Base-by-base conservation (phyloP, 73 alveolate genomes). In the Urostyla sp. region DNA sequence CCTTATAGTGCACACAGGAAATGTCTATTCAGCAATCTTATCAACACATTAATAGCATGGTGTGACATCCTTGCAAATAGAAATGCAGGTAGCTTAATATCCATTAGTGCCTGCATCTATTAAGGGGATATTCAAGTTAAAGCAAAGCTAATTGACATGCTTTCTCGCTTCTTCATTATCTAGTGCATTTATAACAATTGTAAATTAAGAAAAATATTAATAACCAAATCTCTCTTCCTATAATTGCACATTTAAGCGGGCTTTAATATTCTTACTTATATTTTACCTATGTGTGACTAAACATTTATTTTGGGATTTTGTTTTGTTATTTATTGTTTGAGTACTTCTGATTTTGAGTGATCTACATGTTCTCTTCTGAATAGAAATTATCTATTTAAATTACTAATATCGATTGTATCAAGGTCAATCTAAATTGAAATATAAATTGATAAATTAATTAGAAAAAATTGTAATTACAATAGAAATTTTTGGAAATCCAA, bases 331-430 rank as follows among this genome's bases (percentile, higher is more conserved):
- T 89, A 63, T 72, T 85, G 82, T 4, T 63, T 90, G 18, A 98
- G 97, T 31, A 75, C 90, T 57, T 83, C 94, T 26, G 98, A 80
- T 89, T 97, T 97, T 30, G 95, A 90, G 80, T 86, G 84, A 35
- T 97, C 98, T 38, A 97, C 98, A 58, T 96, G 94, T 38, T 91
- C 94, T 61, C 92, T 90, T 60, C 98, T 96, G 87, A 98, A 98
- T 43, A 98, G 90, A 80, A 98, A 98, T 88, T 98, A 98, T 35
- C 99, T 81, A 75, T 97, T 98, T 51, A 98, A 79, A 89, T 98
- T 98, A 79, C 99, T 95, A 50, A 93, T 90, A 77, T 98, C 99
- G 67, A 98, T 97, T 20, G 98, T 95, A 87, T 98, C 99, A 84
- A 96, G 86, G 82, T 98, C 99, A 30, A 95, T 83, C 31, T 58